These are phyloP conservation scores for Pholiota adiposa DNA, from an alignment of 1,284 basidiomycete genomes.

Conservation along the genomic window DNA sequence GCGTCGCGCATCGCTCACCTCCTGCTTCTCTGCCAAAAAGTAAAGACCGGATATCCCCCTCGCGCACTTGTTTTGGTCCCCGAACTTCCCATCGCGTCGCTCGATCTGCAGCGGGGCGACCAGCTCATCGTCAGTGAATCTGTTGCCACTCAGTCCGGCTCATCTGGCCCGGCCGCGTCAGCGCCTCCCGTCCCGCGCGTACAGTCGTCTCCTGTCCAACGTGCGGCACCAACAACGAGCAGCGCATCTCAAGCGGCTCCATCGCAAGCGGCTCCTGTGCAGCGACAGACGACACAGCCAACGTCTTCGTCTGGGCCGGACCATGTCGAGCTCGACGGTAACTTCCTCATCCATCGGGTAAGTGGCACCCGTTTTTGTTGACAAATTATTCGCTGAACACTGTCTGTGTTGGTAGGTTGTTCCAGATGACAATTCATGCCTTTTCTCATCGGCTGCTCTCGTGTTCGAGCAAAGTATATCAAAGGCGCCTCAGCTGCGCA, in stretches of 20 bases:
- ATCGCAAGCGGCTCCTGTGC: constrained; percentile 2
- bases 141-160: constrained; percentile 12
- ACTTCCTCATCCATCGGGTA: constrained; percentile 74
- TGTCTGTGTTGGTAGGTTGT: constrained; percentile 59
- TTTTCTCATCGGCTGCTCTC: constrained; percentile 86
- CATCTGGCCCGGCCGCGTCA: constrained; percentile 5
- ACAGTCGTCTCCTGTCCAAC: background rate
- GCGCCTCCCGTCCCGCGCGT: background rate
- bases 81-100: constrained; percentile 71
- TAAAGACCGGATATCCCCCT: constrained; percentile 88
- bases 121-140: constrained; percentile 78
- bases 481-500: constrained; percentile 66
- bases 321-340: constrained; percentile 61
- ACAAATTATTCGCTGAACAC: background rate
- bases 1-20: constrained; percentile 5
- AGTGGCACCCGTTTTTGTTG: constrained; percentile 18
- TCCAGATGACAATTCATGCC: constrained; percentile 92
- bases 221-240: background rate
- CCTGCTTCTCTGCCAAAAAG: constrained; percentile 41
- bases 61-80: constrained; percentile 70
- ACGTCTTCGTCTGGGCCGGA: constrained; percentile 47
- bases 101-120: constrained; percentile 79
- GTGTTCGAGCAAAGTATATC: constrained; percentile 82
- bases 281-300: background rate
- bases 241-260: constrained; percentile 3